Evolutionary conservation across 2,329 filamentous ascomycete species (phyloP), one percentile per base, ranked within the genome.

Genomic region (Aureobasidium subglaciale): DNA sequence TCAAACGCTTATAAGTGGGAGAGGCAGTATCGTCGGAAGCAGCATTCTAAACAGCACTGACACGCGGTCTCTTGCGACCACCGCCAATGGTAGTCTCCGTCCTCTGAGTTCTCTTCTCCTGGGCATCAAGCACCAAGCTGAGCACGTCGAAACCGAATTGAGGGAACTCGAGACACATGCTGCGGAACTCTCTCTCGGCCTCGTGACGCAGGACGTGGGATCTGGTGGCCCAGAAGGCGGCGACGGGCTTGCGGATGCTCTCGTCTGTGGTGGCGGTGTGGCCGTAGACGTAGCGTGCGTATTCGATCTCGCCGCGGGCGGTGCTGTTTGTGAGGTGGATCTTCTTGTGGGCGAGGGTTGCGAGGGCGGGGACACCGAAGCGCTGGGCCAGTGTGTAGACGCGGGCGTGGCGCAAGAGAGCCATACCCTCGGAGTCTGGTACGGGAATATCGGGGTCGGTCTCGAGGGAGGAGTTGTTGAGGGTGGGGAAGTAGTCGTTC

Each of bases 131-230:
- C 57, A 78, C 74, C 61, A 89, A 60, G 62, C 83, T 90, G 58
- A 96, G 81, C 56, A 97, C 88, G 70, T 96, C 91, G 75, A 91
- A 96, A 66, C 87, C 87, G 68, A 96, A 96, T 68, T 95, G 87
- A 16, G 91, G 91, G 68, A 85, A 90, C 73, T 96, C 88, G 68
- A 96, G 74, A 73, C 91, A 96, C 71, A 96, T 82, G 42, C 79
- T 71, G 69, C 85, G 84, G 80, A 96, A 96, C 72, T 95, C 88
- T 6, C 82, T 80, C 71, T 95, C 89, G 34, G 90, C 89, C 71
- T 95, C 89, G 71, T 91, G 80, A 16, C 91, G 86, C 60, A 96
- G 75, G 11, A 88, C 85, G 73, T 93, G 90, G 58, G 82, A 85
- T 59, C 88, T 79, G 43, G 82, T 86, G 5, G 90, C 90, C 90